A percentile compares a stretch with the other conserved stretches of the same genome.
Evolutionary conservation across 306 rosid species (phyloP).

Genomic region (Astragalus glycyphyllos): DNA sequence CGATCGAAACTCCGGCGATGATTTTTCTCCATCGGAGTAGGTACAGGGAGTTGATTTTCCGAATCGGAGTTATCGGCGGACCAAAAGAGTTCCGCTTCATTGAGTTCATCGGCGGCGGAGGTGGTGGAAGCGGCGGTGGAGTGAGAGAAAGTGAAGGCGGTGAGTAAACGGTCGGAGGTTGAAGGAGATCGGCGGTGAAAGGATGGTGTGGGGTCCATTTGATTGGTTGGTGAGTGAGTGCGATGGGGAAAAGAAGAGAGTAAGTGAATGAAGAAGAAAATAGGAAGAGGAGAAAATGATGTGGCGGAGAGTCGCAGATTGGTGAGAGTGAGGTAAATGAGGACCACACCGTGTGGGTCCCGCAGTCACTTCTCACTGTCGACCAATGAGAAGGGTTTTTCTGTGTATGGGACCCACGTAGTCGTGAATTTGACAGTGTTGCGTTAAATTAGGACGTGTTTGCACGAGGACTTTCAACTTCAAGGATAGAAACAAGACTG

Average conservation of each 20-base stretch:
- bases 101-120: conserved; percentile 58
- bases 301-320: conserved; percentile 58
- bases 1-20: conserved; percentile 38
- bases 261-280: not conserved
- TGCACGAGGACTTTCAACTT: too few species aligned
- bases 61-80: conserved; percentile 52
- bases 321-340: not conserved
- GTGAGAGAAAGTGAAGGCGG: conserved; percentile 48
- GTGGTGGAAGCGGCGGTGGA: conserved; percentile 2
- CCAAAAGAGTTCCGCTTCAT: conserved; percentile 85
- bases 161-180: conserved; percentile 65
- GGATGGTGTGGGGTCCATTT: conserved; percentile 61
- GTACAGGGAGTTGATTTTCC: conserved; percentile 21
- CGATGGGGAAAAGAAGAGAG: not conserved
- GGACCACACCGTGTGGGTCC: conserved; percentile 20
- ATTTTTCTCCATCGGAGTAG: not conserved
- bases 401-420: not conserved
- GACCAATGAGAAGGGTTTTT: not conserved
- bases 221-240: not conserved
- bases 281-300: conserved; percentile 15
- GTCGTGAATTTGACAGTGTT: not conserved
- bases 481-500: too few species aligned
- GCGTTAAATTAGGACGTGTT: too few species aligned
- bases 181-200: conserved; percentile 64
- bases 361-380: not conserved